A percentile compares a stretch with the other conserved stretches of the same genome.
Evolutionary conservation across 2,329 filamentous ascomycete species (phyloP).

Genomic region (Xylaria sp.): DNA sequence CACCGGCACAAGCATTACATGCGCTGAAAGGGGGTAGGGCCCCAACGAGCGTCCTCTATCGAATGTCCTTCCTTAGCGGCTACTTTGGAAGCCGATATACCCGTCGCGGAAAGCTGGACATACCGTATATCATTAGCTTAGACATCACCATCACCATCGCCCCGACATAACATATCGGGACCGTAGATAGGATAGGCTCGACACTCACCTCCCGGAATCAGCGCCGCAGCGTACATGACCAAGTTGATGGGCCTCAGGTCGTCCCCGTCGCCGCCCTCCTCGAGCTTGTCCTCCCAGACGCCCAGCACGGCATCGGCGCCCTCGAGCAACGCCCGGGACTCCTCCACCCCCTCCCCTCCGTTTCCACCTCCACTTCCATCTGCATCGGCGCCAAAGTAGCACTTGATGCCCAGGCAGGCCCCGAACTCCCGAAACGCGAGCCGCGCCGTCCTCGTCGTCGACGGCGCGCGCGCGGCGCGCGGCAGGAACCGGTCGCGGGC

Average conservation of each 20-base stretch:
- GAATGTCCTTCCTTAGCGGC: not conserved
- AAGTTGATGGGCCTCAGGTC: constrained; percentile 56
- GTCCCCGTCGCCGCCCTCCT: constrained; percentile 39
- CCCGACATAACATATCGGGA: not conserved
- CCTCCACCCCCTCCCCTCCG: constrained; percentile 35
- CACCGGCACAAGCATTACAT: too few species aligned
- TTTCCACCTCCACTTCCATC: not conserved
- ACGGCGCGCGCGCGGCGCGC: constrained; percentile 28
- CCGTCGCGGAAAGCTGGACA: constrained; percentile 13
- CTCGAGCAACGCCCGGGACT: constrained; percentile 20
- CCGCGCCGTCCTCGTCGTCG: constrained; percentile 30
- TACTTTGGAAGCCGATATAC: constrained; percentile 2
- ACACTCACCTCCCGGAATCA: constrained; percentile 59
- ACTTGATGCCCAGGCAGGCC: constrained; percentile 51
- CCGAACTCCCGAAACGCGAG: constrained; percentile 60
- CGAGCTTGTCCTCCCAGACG: constrained; percentile 41
- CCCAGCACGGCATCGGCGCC: constrained; percentile 35
- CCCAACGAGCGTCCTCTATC: too few species aligned
- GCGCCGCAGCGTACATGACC: constrained; percentile 60
- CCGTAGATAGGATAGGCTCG: too few species aligned
- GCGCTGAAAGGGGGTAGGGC: too few species aligned
- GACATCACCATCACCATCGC: not conserved
- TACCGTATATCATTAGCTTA: not conserved
- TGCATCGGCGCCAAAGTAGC: constrained; percentile 37
- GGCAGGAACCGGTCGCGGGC: constrained; percentile 30